Evolutionary conservation across 768 basidiomycete species (phyloP).

Genomic region (Russula sp.): DNA sequence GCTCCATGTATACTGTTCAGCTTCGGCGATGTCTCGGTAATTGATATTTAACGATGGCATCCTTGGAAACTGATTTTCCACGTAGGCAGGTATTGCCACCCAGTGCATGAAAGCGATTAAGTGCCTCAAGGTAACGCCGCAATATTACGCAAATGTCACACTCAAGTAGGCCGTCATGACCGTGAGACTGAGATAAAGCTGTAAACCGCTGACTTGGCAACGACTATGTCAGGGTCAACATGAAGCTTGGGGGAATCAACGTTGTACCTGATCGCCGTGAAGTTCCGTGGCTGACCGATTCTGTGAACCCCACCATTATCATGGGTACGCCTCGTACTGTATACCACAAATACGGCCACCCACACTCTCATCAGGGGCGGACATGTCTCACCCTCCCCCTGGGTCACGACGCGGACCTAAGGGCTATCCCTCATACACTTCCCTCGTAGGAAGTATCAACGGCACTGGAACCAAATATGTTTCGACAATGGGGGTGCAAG

Average conservation of each 20-base stretch:
- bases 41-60: neutral
- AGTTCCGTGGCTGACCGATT: slow-evolving; percentile 61
- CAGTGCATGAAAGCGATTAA: slow-evolving; percentile 71
- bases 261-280: slow-evolving; percentile 65
- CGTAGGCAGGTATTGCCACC: slow-evolving; percentile 64
- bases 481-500: slow-evolving; percentile 63
- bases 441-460: slow-evolving; percentile 76
- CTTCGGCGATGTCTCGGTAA: slow-evolving; percentile 18
- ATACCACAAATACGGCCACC: neutral
- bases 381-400: slow-evolving; percentile 74
- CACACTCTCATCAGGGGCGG: slow-evolving; percentile 46
- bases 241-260: slow-evolving; percentile 82
- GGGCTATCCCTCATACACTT: slow-evolving; percentile 74
- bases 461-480: slow-evolving; percentile 66
- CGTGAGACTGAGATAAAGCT: neutral
- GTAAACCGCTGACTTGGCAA: slow-evolving; percentile 1
- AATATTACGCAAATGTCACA: slow-evolving; percentile 77
- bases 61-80: slow-evolving; percentile 4
- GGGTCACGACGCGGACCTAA: slow-evolving; percentile 47
- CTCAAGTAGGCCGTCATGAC: slow-evolving; percentile 53
- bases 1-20: neutral
- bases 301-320: slow-evolving; percentile 68
- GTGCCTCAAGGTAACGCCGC: slow-evolving; percentile 60
- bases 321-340: slow-evolving; percentile 50
- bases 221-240: slow-evolving; percentile 58